Evolutionary conservation across 768 basidiomycete species (phyloP).

Genomic region (Kwoniella shandongensis): DNA sequence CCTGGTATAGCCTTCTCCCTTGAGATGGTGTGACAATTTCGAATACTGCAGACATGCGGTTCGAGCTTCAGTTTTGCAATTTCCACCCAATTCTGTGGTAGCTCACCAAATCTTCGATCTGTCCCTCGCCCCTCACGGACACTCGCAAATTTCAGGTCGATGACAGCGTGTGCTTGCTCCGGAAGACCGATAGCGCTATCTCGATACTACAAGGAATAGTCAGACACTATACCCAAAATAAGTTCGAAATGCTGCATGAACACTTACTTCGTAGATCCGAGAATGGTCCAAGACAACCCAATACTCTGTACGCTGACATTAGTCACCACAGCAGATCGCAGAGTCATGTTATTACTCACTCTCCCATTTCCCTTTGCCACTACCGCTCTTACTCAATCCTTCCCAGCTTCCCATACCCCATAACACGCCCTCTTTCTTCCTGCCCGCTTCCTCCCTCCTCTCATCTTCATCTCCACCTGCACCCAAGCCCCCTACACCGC

Average conservation of each 20-base stretch:
- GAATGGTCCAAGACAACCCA: slow-evolving; percentile 53
- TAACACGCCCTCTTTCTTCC: slow-evolving; percentile 52
- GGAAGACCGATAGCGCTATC: slow-evolving; percentile 38
- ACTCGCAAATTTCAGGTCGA: slow-evolving; percentile 52
- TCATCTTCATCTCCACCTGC: slow-evolving; percentile 42
- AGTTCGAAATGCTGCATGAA: no score
- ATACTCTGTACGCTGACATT: slow-evolving; percentile 29
- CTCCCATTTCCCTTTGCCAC: slow-evolving; percentile 49
- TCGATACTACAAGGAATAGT: slow-evolving; percentile 38
- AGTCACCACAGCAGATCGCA: neutral
- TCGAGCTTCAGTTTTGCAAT: neutral
- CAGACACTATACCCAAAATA: no score
- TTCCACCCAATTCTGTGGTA: neutral
- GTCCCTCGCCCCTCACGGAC: slow-evolving; percentile 52
- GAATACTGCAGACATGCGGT: slow-evolving; percentile 33
- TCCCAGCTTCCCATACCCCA: slow-evolving; percentile 53
- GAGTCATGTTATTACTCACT: slow-evolving; percentile 39
- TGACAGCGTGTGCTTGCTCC: slow-evolving; percentile 43
- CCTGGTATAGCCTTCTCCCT: slow-evolving; percentile 50
- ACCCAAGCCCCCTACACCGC: slow-evolving; percentile 31
- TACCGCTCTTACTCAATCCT: slow-evolving; percentile 37
- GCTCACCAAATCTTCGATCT: slow-evolving; percentile 49
- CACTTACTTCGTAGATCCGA: slow-evolving; percentile 48
- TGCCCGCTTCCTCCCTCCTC: slow-evolving; percentile 41
- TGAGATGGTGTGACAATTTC: slow-evolving; percentile 52